phyloP scores from a whole-genome alignment of 1,284 basidiomycete genomes.

The Leccinum solheimii region DNA sequence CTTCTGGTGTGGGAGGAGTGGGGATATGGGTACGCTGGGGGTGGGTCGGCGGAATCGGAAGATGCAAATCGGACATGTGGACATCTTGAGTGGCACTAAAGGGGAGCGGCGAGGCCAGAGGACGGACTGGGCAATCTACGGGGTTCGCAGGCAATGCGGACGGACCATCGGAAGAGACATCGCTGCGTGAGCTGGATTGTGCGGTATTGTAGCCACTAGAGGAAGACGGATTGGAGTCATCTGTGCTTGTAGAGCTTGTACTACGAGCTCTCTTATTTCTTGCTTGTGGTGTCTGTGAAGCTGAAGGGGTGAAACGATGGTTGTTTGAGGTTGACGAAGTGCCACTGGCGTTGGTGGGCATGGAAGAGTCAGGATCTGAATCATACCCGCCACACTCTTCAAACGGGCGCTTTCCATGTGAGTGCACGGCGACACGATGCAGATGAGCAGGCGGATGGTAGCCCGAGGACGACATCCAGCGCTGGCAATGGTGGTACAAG shows the following conservation, averaged over 20 bases:
- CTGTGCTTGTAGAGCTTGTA: slow-evolving; percentile 34
- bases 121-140: slow-evolving; percentile 18
- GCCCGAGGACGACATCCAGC: slow-evolving; percentile 28
- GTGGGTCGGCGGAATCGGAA: slow-evolving; percentile 20
- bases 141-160: slow-evolving; percentile 11
- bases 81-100: slow-evolving; percentile 39
- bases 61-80: slow-evolving; percentile 47
- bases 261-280: slow-evolving; percentile 35
- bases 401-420: slow-evolving; percentile 35
- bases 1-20: slow-evolving; percentile 28
- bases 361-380: slow-evolving; percentile 32
- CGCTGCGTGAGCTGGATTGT: slow-evolving; percentile 35
- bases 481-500: slow-evolving; percentile 22
- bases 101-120: slow-evolving; percentile 14
- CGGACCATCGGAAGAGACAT: slow-evolving; percentile 25
- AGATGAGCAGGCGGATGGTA: slow-evolving; percentile 29
- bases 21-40: slow-evolving; percentile 21
- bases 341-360: slow-evolving; percentile 31
- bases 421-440: slow-evolving; percentile 26
- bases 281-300: slow-evolving; percentile 15
- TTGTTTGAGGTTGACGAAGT: slow-evolving; percentile 27
- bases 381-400: slow-evolving; percentile 36
- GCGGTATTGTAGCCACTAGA: slow-evolving; percentile 37
- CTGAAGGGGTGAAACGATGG: slow-evolving; percentile 22
- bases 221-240: slow-evolving; percentile 26